Percentiles rank a stretch among this genome's conserved stretches.
Conservation (phyloP, 495 filamentous ascomycete species). For the Penicillium cataractarum region DNA sequence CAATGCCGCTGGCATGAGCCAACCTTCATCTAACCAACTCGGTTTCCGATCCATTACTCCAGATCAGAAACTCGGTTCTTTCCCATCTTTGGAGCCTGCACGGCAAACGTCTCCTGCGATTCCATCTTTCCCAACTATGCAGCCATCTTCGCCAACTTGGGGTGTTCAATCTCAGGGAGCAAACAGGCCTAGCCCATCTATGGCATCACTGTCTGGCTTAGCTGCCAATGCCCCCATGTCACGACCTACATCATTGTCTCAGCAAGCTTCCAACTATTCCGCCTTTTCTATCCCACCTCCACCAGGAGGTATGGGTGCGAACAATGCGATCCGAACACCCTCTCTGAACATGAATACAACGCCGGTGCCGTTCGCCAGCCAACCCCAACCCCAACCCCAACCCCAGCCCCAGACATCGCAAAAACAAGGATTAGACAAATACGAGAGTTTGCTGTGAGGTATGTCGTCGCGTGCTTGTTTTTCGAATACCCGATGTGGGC, state of each 20-base stretch:
- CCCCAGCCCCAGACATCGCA: constrained; percentile 38
- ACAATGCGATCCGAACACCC: constrained; percentile 22
- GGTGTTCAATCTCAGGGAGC: constrained; percentile 25
- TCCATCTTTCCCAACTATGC: constrained; percentile 37
- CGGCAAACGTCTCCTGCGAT: constrained; percentile 34
- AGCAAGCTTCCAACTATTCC: constrained; percentile 41
- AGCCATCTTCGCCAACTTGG: constrained; percentile 40
- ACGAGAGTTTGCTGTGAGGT: constrained; percentile 72
- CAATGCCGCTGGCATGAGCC: constrained; percentile 13
- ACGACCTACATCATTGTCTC: constrained; percentile 22
- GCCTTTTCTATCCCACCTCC: constrained; percentile 53
- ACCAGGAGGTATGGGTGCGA: constrained; percentile 28
- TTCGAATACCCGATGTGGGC: constrained; percentile 10
- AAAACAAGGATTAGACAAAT: constrained; percentile 72
- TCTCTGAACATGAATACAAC: constrained; percentile 26
- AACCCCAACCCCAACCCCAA: constrained; percentile 23
- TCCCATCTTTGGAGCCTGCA: constrained; percentile 53
- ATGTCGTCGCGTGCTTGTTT: neutral
- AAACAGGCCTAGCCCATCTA: constrained; percentile 26
- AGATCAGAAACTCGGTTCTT: constrained; percentile 52
- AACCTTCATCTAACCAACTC: constrained; percentile 22
- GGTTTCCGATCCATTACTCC: constrained; percentile 55
- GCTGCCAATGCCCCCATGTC: constrained; percentile 26
- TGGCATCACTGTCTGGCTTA: constrained; percentile 36
- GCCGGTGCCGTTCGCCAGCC: constrained; percentile 23